Evolutionary conservation across 73 alveolate genomes (phyloP).

Genomic region (Symbiodinium pilosum): DNA sequence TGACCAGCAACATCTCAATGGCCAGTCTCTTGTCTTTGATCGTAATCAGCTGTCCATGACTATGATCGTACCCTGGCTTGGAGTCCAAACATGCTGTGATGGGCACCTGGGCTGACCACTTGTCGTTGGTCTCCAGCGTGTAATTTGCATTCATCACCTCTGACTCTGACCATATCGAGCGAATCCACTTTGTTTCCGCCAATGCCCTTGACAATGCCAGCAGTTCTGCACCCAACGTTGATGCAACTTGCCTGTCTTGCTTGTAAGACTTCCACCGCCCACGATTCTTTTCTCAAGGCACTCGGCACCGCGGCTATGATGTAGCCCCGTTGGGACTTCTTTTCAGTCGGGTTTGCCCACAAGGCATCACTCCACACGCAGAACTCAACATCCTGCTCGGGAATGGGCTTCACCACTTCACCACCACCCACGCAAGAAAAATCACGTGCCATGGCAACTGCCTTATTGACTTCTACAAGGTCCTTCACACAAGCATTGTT

Average conservation of each 20-base stretch:
- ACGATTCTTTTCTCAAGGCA: not conserved
- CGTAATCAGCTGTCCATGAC: not conserved
- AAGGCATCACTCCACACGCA: not conserved
- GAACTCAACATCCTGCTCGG: not conserved
- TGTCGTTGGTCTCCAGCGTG: not conserved
- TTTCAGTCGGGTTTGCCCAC: not conserved
- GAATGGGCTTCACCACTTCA: not conserved
- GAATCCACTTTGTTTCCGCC: not conserved
- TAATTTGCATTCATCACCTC: not conserved
- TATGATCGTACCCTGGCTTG: not conserved
- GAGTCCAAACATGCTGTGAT: not conserved
- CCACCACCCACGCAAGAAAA: too few species aligned
- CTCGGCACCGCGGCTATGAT: not conserved
- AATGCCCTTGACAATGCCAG: not conserved
- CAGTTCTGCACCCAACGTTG: not conserved
- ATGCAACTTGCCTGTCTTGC: not conserved
- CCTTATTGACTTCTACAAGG: not conserved
- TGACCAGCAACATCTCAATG: not conserved
- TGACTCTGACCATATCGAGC: not conserved
- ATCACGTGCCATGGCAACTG: not conserved
- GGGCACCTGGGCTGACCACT: not conserved
- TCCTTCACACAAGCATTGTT: not conserved
- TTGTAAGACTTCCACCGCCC: not conserved
- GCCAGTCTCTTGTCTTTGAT: constrained; percentile 1
- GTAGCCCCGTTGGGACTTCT: not conserved